Base-by-base conservation (phyloP, 768 basidiomycete genomes). In the Naganishia antarctica region DNA sequence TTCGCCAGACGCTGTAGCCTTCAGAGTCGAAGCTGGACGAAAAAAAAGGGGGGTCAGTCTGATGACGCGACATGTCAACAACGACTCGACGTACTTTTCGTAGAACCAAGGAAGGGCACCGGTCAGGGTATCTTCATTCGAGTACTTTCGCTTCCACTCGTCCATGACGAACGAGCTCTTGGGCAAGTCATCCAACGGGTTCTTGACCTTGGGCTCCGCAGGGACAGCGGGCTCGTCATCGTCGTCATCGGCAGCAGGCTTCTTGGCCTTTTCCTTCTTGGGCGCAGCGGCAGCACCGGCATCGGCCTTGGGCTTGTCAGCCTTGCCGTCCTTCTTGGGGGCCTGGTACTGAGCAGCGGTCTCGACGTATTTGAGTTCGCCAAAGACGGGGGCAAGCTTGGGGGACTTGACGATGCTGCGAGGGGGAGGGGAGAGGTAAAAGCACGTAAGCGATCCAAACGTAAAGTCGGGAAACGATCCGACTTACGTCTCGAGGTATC, bases 141-240 rank as follows among this genome's bases (percentile, higher is more conserved):
- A 96, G 83, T 98, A 99, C 46, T 89, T 87, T 47, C 90, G 87
- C 79, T 97, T 97, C 91, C 91, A 96, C 80, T 97, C 91, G 78
- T 94, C 75, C 41, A 78, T 66, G 70, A 75, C 73, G 70, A 75
- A 76, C 16, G 70, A 65, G 11, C 70, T 71, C 64, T 72, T 93
- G 70, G 91, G 91, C 43, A 97, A 85, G 67, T 84, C 83, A 69
- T 96, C 94, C 59, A 94, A 86, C 28, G 94, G 94, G 83, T 96
- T 94, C 84, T 93, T 92, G 63, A 80, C 83, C 78, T 94, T 94
- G 70, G 93, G 90, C 79, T 88, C 91, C 53, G 84, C 84, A 25
- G 87, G 86, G 28, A 88, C 85, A 48, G 82, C 78, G 64, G 81
- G 80, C 66, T 87, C 87, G 5, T 91, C 90, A 9, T 92, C 91